Base-by-base conservation (phyloP, 2,329 filamentous ascomycete species). In the Bisporella sp. region DNA sequence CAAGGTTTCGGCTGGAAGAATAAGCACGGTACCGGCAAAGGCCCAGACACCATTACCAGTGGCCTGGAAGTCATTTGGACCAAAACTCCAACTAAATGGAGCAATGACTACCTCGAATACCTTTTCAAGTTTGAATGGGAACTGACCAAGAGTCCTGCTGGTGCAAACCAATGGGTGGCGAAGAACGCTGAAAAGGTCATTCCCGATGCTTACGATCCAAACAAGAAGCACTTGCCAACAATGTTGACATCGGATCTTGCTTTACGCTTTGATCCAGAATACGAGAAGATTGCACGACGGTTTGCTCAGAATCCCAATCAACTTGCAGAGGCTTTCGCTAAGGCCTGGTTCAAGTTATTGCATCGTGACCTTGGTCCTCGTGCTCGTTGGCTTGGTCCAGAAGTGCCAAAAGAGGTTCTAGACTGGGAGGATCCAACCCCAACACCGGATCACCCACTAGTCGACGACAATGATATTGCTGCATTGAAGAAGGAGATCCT, bases 61-160 rank as follows among this genome's bases (percentile, higher is more conserved):
- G 87, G 87, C 47, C 75, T 91, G 3, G 87, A 91, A 69, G 87
- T 91, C 43, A 87, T 76, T 66, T 91, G 87, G 87, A 89, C 85
- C 61, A 81, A 76, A 66, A 87, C 82, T 21, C 87, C 87, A 1
- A 82, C 78, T 57, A 81, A 87, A 73, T 91, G 85, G 85, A 86
- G 77, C 75, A 84, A 85, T 72, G 68, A 78, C 61, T 91, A 78
- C 73, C 76, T 91, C 53, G 79, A 87, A 64, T 88, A 87, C 68
- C 78, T 91, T 33, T 87, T 87, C 77, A 82, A 82, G 69, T 87
- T 78, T 66, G 85, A 89, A 51, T 91, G 87, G 86, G 84, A 87
- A 69, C 74, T 84, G 39, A 79, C 77, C 61, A 87, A 88, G 78
- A 84, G 78, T 60, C 87, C 87, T 37, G 86, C 82, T 53, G 87